Percentiles rank a stretch among this genome's conserved stretches.
Evolutionary conservation across 2,329 filamentous ascomycete species (phyloP).

Genomic region (Teratosphaeria pseudoeucalypti): DNA sequence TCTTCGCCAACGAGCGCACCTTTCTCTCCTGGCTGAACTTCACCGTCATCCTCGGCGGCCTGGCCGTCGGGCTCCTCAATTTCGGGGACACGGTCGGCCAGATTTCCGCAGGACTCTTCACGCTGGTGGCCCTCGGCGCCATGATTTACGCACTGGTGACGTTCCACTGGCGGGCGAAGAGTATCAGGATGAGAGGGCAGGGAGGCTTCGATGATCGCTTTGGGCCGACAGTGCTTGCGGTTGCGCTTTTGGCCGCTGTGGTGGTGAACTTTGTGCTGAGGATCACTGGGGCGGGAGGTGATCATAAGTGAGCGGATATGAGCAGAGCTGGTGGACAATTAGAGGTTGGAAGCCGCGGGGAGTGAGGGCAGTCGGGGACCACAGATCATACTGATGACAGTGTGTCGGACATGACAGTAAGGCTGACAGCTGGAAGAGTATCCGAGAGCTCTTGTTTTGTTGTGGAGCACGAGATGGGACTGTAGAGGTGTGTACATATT

Average conservation of each 20-base stretch:
- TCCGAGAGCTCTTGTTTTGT: too few relatives aligned
- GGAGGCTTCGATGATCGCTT: conserved; percentile 94
- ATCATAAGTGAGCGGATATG: conserved; percentile 8
- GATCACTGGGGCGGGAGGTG: conserved; percentile 34
- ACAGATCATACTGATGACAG: neutral
- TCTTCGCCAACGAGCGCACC: conserved; percentile 99
- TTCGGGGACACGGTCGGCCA: conserved; percentile 92
- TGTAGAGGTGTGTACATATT: too few relatives aligned
- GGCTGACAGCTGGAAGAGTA: neutral
- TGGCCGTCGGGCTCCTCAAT: conserved; percentile 94
- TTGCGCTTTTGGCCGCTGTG: conserved; percentile 80
- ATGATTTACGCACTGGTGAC: conserved; percentile 93
- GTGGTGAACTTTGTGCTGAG: conserved; percentile 90
- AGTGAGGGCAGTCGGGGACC: neutral
- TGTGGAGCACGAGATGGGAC: too few relatives aligned
- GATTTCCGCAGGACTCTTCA: conserved; percentile 90
- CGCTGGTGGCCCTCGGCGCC: conserved; percentile 81
- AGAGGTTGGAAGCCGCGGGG: neutral
- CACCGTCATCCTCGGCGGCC: conserved; percentile 92
- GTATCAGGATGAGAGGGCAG: conserved; percentile 81
- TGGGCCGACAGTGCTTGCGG: conserved; percentile 79
- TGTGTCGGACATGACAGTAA: neutral
- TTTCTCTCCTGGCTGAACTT: conserved; percentile 99
- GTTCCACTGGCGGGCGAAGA: conserved; percentile 94
- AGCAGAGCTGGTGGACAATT: neutral